Evolutionary conservation across 805 yeast species (phyloP), one percentile per base, ranked within the genome.

Genomic region (Candida adriatica): DNA sequence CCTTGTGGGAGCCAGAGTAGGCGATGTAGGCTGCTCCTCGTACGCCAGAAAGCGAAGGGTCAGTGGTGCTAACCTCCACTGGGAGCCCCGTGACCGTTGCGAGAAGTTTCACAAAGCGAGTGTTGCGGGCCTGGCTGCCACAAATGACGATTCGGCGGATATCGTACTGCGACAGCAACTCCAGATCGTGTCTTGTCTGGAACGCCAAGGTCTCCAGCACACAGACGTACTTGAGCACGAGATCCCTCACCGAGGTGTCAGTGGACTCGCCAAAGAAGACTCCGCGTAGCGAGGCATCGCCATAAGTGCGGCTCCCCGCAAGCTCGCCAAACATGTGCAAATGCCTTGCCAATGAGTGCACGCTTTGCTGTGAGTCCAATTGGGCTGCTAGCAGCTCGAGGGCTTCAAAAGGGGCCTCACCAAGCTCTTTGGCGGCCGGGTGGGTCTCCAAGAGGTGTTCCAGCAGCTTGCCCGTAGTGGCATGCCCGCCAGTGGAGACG

Each of bases 401-500:
- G 7, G 35, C 18, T 0, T 29, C 30, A 19, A 58, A 54, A 0
- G 55, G 31, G 17, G 35, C 29, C 8, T 28, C 29, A 23, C 41
- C 41, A 18, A 41, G 27, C 13, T 34, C 39, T 6, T 24, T 30
- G 19, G 44, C 48, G 2, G 62, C 61, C 1, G 64, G 63, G 37
- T 66, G 70, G 2, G 64, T 56, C 8, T 58, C 53, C 33, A 71
- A 66, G 4, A 74, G 48, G 25, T 65, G 62, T 37, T 70, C 74
- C 17, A 70, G 56, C 6, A 75, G 52, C 31, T 64, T 59, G 4
- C 83, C 83, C 0, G 80, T 66, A 10, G 77, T 72, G 4, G 79
- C 70, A 35, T 68, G 70, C 0, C 83, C 83, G 30, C 70, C 73
- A 39, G 73, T 73, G 29, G 65, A 74, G 2, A 73, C 58, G 14